Percentiles rank a stretch among this genome's conserved stretches.
These are phyloP conservation scores for Aspergillus tanneri DNA, from an alignment of 2,329 filamentous ascomycete species.

Conservation along the genomic window DNA sequence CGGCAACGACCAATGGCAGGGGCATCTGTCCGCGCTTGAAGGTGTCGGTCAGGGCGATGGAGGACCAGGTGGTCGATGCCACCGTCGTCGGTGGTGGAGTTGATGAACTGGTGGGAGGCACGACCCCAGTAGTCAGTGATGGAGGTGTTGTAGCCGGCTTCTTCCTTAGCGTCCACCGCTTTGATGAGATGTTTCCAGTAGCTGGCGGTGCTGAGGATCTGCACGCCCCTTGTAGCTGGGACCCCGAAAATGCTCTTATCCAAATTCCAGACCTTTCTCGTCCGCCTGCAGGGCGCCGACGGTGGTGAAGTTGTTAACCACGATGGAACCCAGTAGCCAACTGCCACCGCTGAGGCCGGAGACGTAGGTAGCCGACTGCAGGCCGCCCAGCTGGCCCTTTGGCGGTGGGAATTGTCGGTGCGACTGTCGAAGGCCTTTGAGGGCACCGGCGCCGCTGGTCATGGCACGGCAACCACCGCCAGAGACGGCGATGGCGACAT, in stretches of 20 bases:
- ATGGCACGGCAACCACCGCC: slow-evolving; percentile 87
- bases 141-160: slow-evolving; percentile 66
- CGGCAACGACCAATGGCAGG: slow-evolving; percentile 72
- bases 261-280: slow-evolving; percentile 60
- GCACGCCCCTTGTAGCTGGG: slow-evolving; percentile 50
- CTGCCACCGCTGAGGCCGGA: slow-evolving; percentile 78
- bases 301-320: slow-evolving; percentile 72
- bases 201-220: slow-evolving; percentile 46
- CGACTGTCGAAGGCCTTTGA: slow-evolving; percentile 76
- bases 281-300: slow-evolving; percentile 40
- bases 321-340: slow-evolving; percentile 82
- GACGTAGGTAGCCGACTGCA: slow-evolving; percentile 76
- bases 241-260: slow-evolving; percentile 60
- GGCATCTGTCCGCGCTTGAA: slow-evolving; percentile 66
- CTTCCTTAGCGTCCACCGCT: slow-evolving; percentile 60
- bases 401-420: slow-evolving; percentile 59
- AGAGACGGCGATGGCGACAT: slow-evolving; percentile 74
- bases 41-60: slow-evolving; percentile 62
- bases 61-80: slow-evolving; percentile 82
- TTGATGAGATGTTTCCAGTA: slow-evolving; percentile 63
- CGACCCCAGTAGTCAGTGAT: slow-evolving; percentile 87
- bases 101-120: slow-evolving; percentile 79
- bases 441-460: slow-evolving; percentile 75
- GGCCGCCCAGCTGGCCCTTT: slow-evolving; percentile 70
- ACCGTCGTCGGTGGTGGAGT: slow-evolving; percentile 62